phyloP scores from a whole-genome alignment of 1,284 basidiomycete genomes.

The Trichosporon faecale region DNA sequence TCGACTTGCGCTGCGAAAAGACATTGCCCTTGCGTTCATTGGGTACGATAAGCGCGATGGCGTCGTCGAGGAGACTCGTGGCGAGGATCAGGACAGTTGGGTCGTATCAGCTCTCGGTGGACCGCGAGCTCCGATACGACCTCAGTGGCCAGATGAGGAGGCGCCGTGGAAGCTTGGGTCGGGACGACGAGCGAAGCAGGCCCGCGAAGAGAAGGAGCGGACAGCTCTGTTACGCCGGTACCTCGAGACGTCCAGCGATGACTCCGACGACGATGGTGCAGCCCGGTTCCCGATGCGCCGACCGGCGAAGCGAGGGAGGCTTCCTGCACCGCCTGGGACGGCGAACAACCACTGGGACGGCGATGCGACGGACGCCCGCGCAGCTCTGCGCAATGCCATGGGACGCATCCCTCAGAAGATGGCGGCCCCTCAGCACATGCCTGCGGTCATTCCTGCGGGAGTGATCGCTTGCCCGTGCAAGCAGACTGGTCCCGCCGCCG shows the following conservation, averaged over 20 bases:
- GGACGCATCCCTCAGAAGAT: constrained; percentile 3
- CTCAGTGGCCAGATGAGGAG: constrained; percentile 44
- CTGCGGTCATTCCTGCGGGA: constrained; percentile 25
- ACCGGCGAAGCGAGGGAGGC: neutral
- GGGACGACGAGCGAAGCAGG: constrained; percentile 31
- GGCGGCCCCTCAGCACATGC: neutral
- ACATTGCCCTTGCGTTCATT: constrained; percentile 41
- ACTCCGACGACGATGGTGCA: constrained; percentile 26
- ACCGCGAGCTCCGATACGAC: constrained; percentile 25
- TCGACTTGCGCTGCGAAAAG: constrained; percentile 45
- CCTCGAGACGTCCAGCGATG: constrained; percentile 43
- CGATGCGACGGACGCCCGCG: constrained; percentile 23
- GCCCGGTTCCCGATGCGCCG: constrained; percentile 14
- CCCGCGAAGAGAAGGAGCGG: constrained; percentile 38
- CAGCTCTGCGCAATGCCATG: constrained; percentile 15
- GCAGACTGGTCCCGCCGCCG: constrained; percentile 24
- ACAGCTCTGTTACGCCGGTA: constrained; percentile 37
- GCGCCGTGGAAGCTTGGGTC: constrained; percentile 41
- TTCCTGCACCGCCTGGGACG: neutral
- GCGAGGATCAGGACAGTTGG: constrained; percentile 39
- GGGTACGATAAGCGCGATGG: constrained; percentile 30
- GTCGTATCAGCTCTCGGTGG: constrained; percentile 24
- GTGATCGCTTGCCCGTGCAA: constrained; percentile 42
- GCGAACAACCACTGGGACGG: constrained; percentile 14
- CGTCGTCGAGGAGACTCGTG: constrained; percentile 36